phyloP scores from a whole-genome alignment of 805 yeast genomes.

The Starmerella potacharoeniae region DNA sequence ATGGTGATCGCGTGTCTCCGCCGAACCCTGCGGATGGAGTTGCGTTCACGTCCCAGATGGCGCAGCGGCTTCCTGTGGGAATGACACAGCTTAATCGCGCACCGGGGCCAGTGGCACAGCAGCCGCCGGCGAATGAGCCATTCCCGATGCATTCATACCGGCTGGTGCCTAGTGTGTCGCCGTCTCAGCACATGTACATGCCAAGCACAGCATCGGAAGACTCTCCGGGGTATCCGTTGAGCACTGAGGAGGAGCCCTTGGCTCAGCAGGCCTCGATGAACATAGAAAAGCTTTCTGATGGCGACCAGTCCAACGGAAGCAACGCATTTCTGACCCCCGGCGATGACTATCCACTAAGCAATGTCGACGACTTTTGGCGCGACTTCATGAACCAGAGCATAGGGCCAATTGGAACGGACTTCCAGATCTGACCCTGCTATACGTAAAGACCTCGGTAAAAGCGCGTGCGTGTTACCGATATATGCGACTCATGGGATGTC shows the following conservation, averaged over 20 bases:
- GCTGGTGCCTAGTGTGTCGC: neutral
- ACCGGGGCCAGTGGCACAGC: neutral
- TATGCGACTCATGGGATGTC: too few relatives aligned
- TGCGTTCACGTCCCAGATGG: neutral
- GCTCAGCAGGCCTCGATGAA: constrained; percentile 20
- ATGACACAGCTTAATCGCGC: neutral
- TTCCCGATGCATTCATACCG: neutral
- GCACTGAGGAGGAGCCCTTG: neutral
- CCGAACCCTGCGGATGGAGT: neutral
- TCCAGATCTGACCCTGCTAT: neutral
- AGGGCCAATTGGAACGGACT: constrained; percentile 3
- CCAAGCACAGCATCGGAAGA: neutral
- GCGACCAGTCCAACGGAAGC: neutral
- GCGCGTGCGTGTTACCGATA: too few relatives aligned
- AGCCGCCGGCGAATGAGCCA: neutral
- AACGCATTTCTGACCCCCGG: neutral
- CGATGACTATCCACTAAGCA: constrained; percentile 4
- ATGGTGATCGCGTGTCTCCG: neutral
- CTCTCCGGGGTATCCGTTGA: neutral
- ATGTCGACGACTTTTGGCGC: constrained; percentile 10
- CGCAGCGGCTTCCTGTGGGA: neutral
- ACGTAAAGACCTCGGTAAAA: neutral
- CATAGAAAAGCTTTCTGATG: neutral
- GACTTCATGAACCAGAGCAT: constrained; percentile 1
- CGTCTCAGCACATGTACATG: neutral